These are phyloP conservation scores for Melastoma candidum DNA, from an alignment of 441 rosid genomes.

Conservation along the genomic window DNA sequence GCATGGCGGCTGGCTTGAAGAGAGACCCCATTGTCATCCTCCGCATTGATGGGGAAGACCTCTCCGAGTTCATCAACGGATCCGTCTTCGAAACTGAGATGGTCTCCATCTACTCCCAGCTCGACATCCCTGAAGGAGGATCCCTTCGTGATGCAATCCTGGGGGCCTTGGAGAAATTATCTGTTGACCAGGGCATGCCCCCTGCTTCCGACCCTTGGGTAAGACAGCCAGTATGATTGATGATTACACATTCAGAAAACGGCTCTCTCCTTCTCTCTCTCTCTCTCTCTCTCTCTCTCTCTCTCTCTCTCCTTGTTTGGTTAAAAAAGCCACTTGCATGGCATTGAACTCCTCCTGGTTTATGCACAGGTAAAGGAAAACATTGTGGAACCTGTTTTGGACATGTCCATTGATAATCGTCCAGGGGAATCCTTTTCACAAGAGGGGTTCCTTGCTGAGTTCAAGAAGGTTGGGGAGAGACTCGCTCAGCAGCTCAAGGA, in stretches of 20 bases:
- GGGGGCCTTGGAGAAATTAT: slow-evolving; percentile 55
- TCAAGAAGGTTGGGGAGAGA: slow-evolving; percentile 49
- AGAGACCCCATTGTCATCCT: slow-evolving; percentile 92
- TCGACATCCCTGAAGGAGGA: slow-evolving; percentile 29
- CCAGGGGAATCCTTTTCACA: slow-evolving; percentile 36
- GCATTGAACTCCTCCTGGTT: neutral
- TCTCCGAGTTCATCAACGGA: slow-evolving; percentile 55
- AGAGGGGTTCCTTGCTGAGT: slow-evolving; percentile 51
- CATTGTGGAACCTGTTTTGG: slow-evolving; percentile 62
- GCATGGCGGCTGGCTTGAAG: slow-evolving; percentile 96
- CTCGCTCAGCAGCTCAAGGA: slow-evolving; percentile 77
- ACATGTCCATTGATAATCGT: slow-evolving; percentile 29
- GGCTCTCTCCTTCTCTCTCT: no score
- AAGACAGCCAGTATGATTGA: neutral
- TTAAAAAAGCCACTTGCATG: no score
- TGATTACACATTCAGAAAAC: no score
- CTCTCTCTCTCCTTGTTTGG: no score
- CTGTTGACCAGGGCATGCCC: slow-evolving; percentile 94
- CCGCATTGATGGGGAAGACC: slow-evolving; percentile 95
- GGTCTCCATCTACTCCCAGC: slow-evolving; percentile 41
- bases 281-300: no score
- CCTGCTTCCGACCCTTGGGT: slow-evolving; percentile 88
- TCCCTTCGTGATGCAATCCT: slow-evolving; percentile 31
- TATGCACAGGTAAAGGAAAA: slow-evolving; percentile 59
- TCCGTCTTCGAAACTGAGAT: slow-evolving; percentile 63